Evolutionary conservation across 805 yeast genomes (phyloP).

Genomic region (Wickerhamomyces rabaulensis): DNA sequence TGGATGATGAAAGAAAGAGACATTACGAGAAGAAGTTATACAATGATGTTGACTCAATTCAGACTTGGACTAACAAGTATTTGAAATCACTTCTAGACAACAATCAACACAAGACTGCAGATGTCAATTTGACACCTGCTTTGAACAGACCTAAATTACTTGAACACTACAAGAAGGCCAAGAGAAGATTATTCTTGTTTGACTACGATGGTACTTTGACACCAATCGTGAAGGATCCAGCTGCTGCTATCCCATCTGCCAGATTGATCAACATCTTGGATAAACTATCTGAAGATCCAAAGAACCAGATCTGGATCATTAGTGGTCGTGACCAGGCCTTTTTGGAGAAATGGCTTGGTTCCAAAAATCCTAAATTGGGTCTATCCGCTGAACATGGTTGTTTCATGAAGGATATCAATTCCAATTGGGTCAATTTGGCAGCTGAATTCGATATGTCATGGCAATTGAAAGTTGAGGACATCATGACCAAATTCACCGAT

Average conservation of each 20-base stretch:
- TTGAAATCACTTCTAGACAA: constrained; percentile 26
- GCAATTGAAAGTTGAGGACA: constrained; percentile 77
- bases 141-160: constrained; percentile 66
- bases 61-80: constrained; percentile 71
- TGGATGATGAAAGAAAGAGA: constrained; percentile 43
- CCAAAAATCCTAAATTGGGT: constrained; percentile 53
- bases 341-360: constrained; percentile 83
- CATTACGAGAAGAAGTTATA: constrained; percentile 50
- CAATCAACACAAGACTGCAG: constrained; percentile 38
- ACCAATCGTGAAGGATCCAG: constrained; percentile 94
- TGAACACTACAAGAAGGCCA: constrained; percentile 52
- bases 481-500: constrained; percentile 71
- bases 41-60: constrained; percentile 67
- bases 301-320: constrained; percentile 89
- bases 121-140: constrained; percentile 62
- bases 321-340: constrained; percentile 93
- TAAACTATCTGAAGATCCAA: constrained; percentile 64
- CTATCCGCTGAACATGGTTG: constrained; percentile 98
- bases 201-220: constrained; percentile 98
- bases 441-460: constrained; percentile 86
- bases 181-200: constrained; percentile 75
- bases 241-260: constrained; percentile 94
- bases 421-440: constrained; percentile 80
- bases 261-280: constrained; percentile 56
- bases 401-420: constrained; percentile 72